phyloP scores from a whole-genome alignment of 2,329 filamentous ascomycete genomes.

The Metarhizium humberi region DNA sequence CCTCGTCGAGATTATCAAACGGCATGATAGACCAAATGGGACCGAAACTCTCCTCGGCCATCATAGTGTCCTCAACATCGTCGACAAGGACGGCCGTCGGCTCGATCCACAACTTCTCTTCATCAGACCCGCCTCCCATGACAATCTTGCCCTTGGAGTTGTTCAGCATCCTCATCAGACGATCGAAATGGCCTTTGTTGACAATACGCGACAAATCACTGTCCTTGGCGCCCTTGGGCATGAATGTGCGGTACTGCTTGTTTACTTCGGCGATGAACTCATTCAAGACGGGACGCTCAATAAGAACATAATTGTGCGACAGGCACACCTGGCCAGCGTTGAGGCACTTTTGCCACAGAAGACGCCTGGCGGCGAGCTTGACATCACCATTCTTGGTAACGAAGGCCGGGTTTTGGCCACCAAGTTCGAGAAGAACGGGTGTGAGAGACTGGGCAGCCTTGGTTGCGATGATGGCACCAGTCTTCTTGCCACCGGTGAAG shows the following conservation, averaged over 20 bases:
- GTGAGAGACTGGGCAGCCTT: constrained; percentile 86
- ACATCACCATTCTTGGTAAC: constrained; percentile 77
- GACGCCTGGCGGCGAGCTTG: constrained; percentile 67
- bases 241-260: constrained; percentile 64
- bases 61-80: constrained; percentile 61
- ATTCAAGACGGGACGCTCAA: constrained; percentile 65
- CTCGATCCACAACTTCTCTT: constrained; percentile 73
- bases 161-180: constrained; percentile 89
- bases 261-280: constrained; percentile 69
- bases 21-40: constrained; percentile 81
- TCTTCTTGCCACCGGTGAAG: constrained; percentile 74
- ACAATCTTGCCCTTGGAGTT: constrained; percentile 74
- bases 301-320: constrained; percentile 83
- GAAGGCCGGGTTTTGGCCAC: constrained; percentile 86
- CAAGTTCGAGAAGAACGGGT: constrained; percentile 81
- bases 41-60: constrained; percentile 82
- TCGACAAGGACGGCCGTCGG: constrained; percentile 86
- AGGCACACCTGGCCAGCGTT: constrained; percentile 90
- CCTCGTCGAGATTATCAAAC: constrained; percentile 72
- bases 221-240: constrained; percentile 69
- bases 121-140: constrained; percentile 76
- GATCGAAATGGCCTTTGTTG: constrained; percentile 68
- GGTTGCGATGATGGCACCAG: constrained; percentile 80
- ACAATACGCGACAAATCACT: constrained; percentile 77
- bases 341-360: constrained; percentile 81